Evolutionary conservation across 176 grass and related monocot species (phyloP).

Genomic region (Pontederia paniculata): DNA sequence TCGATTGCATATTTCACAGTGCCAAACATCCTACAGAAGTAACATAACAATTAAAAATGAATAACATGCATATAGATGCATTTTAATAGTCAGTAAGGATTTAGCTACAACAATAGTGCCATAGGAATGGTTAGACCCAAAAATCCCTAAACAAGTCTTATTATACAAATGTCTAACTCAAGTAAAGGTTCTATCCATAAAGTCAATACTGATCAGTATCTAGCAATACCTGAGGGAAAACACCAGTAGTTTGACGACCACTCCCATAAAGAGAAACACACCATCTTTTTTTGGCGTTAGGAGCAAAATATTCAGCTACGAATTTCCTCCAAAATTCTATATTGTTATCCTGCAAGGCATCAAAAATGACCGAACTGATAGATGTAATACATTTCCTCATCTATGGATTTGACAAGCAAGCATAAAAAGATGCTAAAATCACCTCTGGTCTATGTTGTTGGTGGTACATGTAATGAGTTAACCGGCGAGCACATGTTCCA

Average conservation of each 20-base stretch:
- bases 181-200: not conserved
- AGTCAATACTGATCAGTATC: no score
- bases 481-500: conserved; percentile 75
- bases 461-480: conserved; percentile 96
- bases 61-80: no score
- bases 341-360: conserved; percentile 69
- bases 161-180: not conserved
- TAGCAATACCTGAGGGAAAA: conserved; percentile 81
- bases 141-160: no score
- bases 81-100: no score
- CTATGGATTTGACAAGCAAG: not conserved
- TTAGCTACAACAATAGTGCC: no score
- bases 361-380: not conserved
- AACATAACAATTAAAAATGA: no score
- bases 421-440: not conserved
- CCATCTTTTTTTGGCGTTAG: conserved; percentile 94
- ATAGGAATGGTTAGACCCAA: no score
- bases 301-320: conserved; percentile 85
- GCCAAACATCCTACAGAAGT: conserved; percentile 65
- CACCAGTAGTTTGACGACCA: conserved; percentile 86
- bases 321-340: conserved; percentile 99
- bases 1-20: conserved; percentile 89
- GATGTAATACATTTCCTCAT: not conserved
- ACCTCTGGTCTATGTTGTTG: conserved; percentile 88
- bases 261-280: conserved; percentile 95